A percentile compares a stretch with the other conserved stretches of the same genome.
These are phyloP conservation scores for Aspergillus pseudotamarii DNA, from an alignment of 2,329 filamentous ascomycete species.

Conservation along the genomic window DNA sequence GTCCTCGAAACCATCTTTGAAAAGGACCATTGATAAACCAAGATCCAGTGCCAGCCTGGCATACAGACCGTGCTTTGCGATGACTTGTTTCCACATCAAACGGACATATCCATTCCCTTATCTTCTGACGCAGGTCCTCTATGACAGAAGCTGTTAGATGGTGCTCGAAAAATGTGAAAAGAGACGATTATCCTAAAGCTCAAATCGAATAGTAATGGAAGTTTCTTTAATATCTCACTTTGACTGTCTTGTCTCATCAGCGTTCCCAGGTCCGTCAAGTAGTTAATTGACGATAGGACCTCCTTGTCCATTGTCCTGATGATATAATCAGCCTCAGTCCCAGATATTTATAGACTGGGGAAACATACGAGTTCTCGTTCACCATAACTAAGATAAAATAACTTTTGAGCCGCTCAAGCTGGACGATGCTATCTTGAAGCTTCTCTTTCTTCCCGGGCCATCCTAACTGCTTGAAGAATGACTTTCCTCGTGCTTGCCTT, in stretches of 20 bases:
- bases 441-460: neutral
- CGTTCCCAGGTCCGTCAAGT: neutral
- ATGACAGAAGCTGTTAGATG: neutral
- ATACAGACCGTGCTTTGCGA: neutral
- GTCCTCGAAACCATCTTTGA: neutral
- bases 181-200: neutral
- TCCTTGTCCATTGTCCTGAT: neutral
- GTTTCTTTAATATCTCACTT: neutral
- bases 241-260: neutral
- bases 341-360: too few relatives aligned
- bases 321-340: neutral
- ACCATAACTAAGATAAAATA: neutral
- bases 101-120: neutral
- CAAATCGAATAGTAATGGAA: neutral
- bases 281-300: neutral
- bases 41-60: neutral
- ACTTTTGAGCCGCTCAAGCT: neutral
- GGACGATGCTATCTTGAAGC: neutral
- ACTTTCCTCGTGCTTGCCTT: neutral
- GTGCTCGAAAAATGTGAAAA: neutral
- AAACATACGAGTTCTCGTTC: neutral
- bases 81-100: neutral
- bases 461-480: neutral
- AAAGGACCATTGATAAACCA: neutral
- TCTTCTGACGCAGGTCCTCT: neutral